phyloP scores from a whole-genome alignment of 805 yeast species.

The Metschnikowia koreensis region DNA sequence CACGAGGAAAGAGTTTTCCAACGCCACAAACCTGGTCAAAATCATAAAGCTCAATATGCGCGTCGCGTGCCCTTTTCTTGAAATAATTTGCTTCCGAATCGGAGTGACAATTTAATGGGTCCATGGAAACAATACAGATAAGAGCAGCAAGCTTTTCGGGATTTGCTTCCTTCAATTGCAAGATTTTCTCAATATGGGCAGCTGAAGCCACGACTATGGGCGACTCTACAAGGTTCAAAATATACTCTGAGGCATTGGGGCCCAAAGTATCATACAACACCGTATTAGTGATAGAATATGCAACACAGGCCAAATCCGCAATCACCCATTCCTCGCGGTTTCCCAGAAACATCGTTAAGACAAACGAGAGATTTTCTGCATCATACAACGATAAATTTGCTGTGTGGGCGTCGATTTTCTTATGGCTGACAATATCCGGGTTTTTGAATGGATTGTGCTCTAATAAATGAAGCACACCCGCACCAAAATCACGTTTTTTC shows the following conservation, averaged over 20 bases:
- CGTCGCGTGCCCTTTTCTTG: conserved; percentile 33
- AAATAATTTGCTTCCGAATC: conserved; percentile 11
- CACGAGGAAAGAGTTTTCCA: conserved; percentile 23
- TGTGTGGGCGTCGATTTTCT: conserved; percentile 22
- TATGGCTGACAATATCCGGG: conserved; percentile 20
- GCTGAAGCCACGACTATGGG: conserved; percentile 49
- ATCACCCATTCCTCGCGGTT: conserved; percentile 69
- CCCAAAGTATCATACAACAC: conserved; percentile 36
- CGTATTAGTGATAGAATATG: conserved; percentile 37
- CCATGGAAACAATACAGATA: conserved; percentile 27
- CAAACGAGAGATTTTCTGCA: conserved; percentile 32
- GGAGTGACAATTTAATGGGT: conserved; percentile 21
- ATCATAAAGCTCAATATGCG: conserved; percentile 21
- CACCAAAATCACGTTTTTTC: conserved; percentile 35
- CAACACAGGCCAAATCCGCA: conserved; percentile 64
- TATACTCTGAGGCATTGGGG: conserved; percentile 60
- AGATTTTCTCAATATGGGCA: conserved; percentile 9
- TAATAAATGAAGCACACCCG: conserved; percentile 37
- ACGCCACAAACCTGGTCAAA: conserved; percentile 22
- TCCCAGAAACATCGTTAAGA: conserved; percentile 54
- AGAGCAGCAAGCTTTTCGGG: conserved; percentile 19
- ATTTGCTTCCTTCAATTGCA: conserved; percentile 11
- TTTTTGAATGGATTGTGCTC: conserved; percentile 21
- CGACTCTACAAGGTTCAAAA: conserved; percentile 57
- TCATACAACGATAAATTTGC: conserved; percentile 11